Evolutionary conservation across 257 asterid genomes (phyloP).

Genomic region (Solanum pimpinellifolium): DNA sequence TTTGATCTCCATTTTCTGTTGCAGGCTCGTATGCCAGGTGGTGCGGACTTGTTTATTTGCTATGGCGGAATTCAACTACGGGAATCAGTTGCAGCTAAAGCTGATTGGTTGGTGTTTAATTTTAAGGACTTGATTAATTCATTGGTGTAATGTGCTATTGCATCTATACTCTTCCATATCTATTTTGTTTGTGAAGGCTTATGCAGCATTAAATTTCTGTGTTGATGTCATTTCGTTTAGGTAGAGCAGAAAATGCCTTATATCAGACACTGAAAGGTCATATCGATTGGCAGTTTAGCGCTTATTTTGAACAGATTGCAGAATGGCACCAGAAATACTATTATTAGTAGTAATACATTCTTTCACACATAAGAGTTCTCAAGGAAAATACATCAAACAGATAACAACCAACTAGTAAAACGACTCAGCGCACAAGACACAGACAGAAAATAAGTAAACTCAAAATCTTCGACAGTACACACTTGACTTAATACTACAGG

Average conservation of each 20-base stretch:
- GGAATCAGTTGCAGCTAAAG: slow-evolving; percentile 70
- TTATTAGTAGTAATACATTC: neutral
- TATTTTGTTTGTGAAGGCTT: neutral
- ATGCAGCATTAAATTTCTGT: neutral
- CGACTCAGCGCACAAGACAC: neutral
- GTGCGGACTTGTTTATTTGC: slow-evolving; percentile 81
- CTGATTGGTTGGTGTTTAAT: slow-evolving; percentile 85
- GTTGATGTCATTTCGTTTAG: neutral
- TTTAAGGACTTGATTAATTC: slow-evolving; percentile 61
- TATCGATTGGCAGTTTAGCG: neutral
- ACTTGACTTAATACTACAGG: neutral
- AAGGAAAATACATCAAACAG: neutral
- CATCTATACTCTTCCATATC: neutral
- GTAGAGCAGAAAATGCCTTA: neutral
- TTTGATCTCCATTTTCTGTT: neutral
- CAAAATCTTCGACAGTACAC: neutral
- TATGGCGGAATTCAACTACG: slow-evolving; percentile 80
- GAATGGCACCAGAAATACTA: neutral
- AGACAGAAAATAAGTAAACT: neutral
- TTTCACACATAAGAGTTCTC: neutral
- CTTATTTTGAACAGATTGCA: neutral
- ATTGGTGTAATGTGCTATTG: slow-evolving; percentile 22
- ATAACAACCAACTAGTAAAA: neutral
- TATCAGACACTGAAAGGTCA: neutral
- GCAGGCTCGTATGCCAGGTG: slow-evolving; percentile 86